phyloP scores from a whole-genome alignment of 345 rosid genomes.

The Populus tremula region DNA sequence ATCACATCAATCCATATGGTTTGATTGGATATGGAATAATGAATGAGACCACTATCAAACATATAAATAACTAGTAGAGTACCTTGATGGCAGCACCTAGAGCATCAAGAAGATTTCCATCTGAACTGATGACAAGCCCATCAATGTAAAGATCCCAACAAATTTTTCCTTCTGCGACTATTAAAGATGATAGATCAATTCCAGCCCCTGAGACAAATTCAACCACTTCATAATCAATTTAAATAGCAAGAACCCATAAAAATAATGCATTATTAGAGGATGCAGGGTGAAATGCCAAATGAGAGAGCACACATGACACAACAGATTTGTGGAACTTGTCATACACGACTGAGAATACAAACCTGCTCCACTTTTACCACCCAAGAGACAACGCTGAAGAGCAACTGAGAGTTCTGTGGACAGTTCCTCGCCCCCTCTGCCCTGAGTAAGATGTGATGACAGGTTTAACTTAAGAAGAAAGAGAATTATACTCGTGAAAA shows the following conservation, averaged over 20 bases:
- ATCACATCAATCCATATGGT: neutral
- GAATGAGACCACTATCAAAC: neutral
- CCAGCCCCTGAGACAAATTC: conserved; percentile 61
- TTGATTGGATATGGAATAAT: neutral
- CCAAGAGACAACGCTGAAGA: conserved; percentile 75
- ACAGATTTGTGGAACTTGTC: neutral
- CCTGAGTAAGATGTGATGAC: conserved; percentile 41
- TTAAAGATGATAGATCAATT: conserved; percentile 66
- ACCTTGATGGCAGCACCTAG: conserved; percentile 86
- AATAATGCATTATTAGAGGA: neutral
- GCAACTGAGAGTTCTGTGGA: conserved; percentile 74
- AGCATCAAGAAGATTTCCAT: conserved; percentile 80
- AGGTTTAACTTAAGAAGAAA: neutral
- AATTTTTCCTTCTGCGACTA: conserved; percentile 73
- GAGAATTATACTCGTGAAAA: neutral
- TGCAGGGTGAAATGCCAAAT: neutral
- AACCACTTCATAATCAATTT: conserved; percentile 11
- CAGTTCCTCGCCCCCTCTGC: conserved; percentile 89
- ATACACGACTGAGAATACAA: conserved; percentile 10
- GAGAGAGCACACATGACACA: neutral
- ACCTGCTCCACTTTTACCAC: conserved; percentile 94
- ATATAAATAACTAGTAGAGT: neutral
- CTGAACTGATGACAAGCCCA: conserved; percentile 80
- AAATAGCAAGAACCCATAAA: neutral
- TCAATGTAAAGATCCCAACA: conserved; percentile 95